Evolutionary conservation across 208 protist genomes (phyloP).

Genomic region (Phytomonas serpens): DNA sequence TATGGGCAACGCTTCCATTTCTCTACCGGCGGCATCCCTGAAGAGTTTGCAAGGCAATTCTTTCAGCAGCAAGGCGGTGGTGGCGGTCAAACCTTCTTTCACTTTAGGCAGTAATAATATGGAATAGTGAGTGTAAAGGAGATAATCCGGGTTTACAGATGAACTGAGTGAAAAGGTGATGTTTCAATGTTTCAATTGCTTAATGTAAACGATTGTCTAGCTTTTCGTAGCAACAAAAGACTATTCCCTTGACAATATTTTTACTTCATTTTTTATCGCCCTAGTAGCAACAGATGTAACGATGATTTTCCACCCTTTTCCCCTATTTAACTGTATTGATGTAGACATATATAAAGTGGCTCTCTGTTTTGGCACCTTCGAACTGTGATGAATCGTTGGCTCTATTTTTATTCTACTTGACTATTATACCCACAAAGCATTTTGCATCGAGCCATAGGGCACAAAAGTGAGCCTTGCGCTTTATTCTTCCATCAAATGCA

Average conservation of each 20-base stretch:
- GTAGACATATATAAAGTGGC: not conserved
- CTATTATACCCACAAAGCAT: not conserved
- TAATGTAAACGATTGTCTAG: not conserved
- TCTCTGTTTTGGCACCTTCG: not conserved
- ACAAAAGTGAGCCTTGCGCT: not conserved
- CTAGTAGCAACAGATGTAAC: not conserved
- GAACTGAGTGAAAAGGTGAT: not conserved
- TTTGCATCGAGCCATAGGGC: not conserved
- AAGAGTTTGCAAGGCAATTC: slow-evolving; percentile 17
- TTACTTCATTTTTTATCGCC: not conserved
- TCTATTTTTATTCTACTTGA: not conserved
- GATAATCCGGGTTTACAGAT: not conserved
- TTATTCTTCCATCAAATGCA: not conserved
- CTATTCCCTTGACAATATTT: not conserved
- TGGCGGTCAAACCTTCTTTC: slow-evolving; percentile 52
- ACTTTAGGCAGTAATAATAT: slow-evolving; percentile 14
- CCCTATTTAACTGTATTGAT: not conserved
- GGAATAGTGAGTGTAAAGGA: slow-evolving; percentile 1
- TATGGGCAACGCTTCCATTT: slow-evolving; percentile 53
- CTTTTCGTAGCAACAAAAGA: not conserved
- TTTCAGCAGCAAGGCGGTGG: slow-evolving; percentile 19
- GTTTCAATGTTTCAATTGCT: not conserved
- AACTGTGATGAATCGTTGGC: not conserved
- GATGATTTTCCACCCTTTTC: not conserved
- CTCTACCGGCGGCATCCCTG: slow-evolving; percentile 16